phyloP scores from a whole-genome alignment of 2,329 filamentous ascomycete species.

The Trichoderma aggressivum region DNA sequence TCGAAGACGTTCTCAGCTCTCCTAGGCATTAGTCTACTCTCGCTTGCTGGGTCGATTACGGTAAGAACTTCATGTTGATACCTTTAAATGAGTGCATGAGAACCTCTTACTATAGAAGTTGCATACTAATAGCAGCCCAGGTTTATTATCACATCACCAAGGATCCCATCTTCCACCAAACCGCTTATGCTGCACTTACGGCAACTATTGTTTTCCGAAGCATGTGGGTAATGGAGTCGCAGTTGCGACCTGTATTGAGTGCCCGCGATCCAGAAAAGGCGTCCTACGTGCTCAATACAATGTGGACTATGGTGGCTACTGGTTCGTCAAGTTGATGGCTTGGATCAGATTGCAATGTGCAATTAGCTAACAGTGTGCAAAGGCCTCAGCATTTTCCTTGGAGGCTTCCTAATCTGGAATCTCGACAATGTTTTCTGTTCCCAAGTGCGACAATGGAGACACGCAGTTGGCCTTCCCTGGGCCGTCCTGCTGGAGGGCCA shows the following conservation, averaged over 20 bases:
- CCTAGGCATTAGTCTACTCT: conserved; percentile 56
- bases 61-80: conserved; percentile 42
- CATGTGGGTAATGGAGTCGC: conserved; percentile 67
- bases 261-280: conserved; percentile 50
- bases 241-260: conserved; percentile 45
- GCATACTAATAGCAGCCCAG: conserved; percentile 25
- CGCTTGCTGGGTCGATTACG: conserved; percentile 66
- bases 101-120: background rate
- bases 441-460: conserved; percentile 61
- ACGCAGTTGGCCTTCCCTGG: conserved; percentile 72
- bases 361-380: background rate
- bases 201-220: conserved; percentile 66
- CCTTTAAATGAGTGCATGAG: background rate
- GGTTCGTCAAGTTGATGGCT: conserved; percentile 34
- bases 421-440: conserved; percentile 75
- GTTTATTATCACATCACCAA: conserved; percentile 72
- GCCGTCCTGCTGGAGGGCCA: conserved; percentile 64
- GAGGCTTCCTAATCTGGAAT: conserved; percentile 74
- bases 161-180: conserved; percentile 79
- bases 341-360: background rate
- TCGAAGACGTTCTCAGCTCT: conserved; percentile 47
- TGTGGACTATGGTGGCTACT: conserved; percentile 71
- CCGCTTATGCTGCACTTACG: conserved; percentile 71
- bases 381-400: conserved; percentile 62
- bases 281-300: conserved; percentile 48